Base-by-base conservation (phyloP, 495 filamentous ascomycete species). In the Usnea hakonensis region DNA sequence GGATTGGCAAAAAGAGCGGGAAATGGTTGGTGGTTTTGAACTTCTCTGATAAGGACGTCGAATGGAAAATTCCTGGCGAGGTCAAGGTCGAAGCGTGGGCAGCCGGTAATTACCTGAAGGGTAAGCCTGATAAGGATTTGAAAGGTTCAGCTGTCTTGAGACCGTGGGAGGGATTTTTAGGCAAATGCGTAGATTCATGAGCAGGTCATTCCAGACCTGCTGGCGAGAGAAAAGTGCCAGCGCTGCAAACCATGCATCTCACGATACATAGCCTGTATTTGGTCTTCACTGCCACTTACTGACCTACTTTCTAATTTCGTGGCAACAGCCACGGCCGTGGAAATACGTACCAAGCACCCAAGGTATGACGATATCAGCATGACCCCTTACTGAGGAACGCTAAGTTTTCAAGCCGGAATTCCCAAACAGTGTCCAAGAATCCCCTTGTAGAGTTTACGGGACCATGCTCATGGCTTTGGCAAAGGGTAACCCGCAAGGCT, bases 11-110 rank as follows among this genome's bases (percentile, higher is more conserved):
- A 21, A 56, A 62, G 14, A 58, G 61, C 7, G 73, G 75, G 40
- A 66, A 60, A 30, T 77, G 69, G 61, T 55, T 80, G 11, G 68
- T 74, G 2, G 74, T 75, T 14, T 55, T 79, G 55, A 80, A 81
- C 55, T 77, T 80, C 43, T 69, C 69, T 0, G 72, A 72, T 7
- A 67, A 74, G 38, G 60, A 68, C 13, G 69, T 76, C 14, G 37
- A 69, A 32, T 80, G 77, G 77, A 57, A 63, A 11, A 53, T 77
- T 7, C 70, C 77, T 5, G 43, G 55, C 44, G 58, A 60, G 16
- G 44, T 73, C 21, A 69, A 71, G 61, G 65, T 80, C 7, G 48
- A 70, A 30, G 69, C 65, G 19, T 79, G 77, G 77, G 69, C 70
- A 26, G 67, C 68, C 4, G 71, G 77, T 0, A 79, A 75, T 56